Percentiles rank a stretch among this genome's conserved stretches.
Evolutionary conservation across 225 moss, liverwort and hornwort genomes (phyloP).

Genomic region (Neckera pumila): DNA sequence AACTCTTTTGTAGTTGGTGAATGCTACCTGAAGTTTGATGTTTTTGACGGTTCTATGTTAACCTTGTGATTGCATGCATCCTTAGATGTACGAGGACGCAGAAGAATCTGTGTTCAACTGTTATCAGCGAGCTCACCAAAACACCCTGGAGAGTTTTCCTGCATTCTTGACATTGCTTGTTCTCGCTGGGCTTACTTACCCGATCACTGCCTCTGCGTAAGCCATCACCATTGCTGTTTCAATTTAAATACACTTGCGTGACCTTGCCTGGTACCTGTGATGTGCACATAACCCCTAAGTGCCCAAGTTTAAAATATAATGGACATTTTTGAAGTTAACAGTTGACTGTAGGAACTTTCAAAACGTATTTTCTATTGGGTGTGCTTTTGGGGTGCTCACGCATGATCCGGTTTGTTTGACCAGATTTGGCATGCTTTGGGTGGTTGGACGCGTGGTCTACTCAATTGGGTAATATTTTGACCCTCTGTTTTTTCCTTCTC

Average conservation of each 20-base stretch:
- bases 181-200: conserved; percentile 61
- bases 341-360: not conserved
- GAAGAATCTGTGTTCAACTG: conserved; percentile 84
- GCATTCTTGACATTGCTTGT: conserved; percentile 52
- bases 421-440: conserved; percentile 75
- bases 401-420: not conserved
- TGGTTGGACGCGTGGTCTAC: conserved; percentile 59
- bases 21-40: not conserved
- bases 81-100: conserved; percentile 78
- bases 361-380: not conserved
- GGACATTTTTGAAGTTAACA: not conserved
- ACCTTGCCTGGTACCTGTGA: not conserved
- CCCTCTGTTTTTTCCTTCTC: not conserved
- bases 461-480: conserved; percentile 47
- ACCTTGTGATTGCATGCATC: not conserved
- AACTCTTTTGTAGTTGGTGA: not conserved
- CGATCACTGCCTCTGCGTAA: conserved; percentile 70
- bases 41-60: not conserved
- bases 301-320: not conserved
- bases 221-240: not conserved
- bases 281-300: not conserved
- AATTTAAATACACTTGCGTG: not conserved
- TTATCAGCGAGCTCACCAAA: conserved; percentile 89
- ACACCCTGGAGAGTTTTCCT: conserved; percentile 63
- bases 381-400: not conserved